Percentiles rank a stretch among this genome's conserved stretches.
Conservation (phyloP, 176 grass and related monocot genomes). For the Poa pratensis region DNA sequence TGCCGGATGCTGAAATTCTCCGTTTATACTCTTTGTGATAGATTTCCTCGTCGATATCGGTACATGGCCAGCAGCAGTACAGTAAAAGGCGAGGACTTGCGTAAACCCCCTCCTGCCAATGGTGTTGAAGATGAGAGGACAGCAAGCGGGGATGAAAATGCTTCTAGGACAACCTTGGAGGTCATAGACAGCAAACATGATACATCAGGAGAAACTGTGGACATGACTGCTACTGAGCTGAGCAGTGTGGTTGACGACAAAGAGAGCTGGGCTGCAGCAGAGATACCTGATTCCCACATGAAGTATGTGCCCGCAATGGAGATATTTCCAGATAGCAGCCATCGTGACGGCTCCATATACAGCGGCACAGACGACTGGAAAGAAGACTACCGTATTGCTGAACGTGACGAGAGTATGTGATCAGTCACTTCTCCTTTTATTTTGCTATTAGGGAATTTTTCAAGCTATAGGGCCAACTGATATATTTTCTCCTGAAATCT, state of each 20-base stretch:
- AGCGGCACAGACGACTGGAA: not conserved
- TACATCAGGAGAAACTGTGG: not conserved
- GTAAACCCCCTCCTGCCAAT: not conserved
- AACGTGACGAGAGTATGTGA: not conserved
- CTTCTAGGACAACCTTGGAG: too few species aligned
- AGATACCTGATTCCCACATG: not conserved
- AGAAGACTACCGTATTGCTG: not conserved
- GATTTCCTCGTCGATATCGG: not conserved
- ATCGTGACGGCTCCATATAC: not conserved
- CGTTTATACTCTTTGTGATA: not conserved
- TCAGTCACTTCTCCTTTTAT: not conserved
- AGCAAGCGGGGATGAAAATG: too few species aligned
- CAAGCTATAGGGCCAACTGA: too few species aligned
- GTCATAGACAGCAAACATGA: too few species aligned
- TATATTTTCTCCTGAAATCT: too few species aligned
- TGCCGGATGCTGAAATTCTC: not conserved
- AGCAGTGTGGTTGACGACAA: not conserved
- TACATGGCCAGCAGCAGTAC: not conserved
- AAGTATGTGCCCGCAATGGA: not conserved
- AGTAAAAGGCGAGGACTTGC: not conserved
- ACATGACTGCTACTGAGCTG: not conserved
- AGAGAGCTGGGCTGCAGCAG: not conserved
- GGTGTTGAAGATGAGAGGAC: too few species aligned
- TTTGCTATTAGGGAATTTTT: not conserved
- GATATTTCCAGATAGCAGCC: not conserved